Evolutionary conservation across 441 rosid species (phyloP).

Genomic region (Gossypium davidsonii): DNA sequence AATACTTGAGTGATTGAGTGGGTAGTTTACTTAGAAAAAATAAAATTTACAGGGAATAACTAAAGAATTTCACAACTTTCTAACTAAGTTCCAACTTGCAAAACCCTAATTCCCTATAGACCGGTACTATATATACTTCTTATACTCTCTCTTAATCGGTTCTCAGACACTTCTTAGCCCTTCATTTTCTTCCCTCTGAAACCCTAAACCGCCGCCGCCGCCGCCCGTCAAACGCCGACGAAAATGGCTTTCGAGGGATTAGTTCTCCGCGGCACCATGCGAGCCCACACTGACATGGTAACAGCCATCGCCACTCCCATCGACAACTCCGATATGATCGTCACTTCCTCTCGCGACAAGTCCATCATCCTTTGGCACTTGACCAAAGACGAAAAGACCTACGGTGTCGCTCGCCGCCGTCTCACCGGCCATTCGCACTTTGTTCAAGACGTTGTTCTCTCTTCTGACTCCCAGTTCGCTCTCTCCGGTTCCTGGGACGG

Average conservation of each 20-base stretch:
- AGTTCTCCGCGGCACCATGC: conserved; percentile 76
- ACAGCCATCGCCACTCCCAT: conserved; percentile 88
- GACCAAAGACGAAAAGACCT: conserved; percentile 70
- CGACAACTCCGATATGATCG: conserved; percentile 85
- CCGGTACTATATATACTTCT: not conserved
- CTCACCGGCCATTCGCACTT: conserved; percentile 93
- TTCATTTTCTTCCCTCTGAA: not conserved
- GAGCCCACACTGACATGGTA: conserved; percentile 92
- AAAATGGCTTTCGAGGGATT: conserved; percentile 45
- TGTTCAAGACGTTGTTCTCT: conserved; percentile 87
- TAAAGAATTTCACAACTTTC: not conserved
- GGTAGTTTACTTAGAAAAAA: not conserved
- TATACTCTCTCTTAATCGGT: not conserved
- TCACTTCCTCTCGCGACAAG: conserved; percentile 88
- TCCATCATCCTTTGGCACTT: conserved; percentile 84
- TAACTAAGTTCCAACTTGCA: not conserved
- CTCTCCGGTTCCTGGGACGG: conserved; percentile 97
- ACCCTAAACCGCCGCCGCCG: conserved; percentile 1
- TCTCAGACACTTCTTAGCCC: not conserved
- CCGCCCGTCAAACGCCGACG: not conserved
- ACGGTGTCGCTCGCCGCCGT: conserved; percentile 76
- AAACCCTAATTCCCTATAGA: not conserved
- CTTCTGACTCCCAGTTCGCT: conserved; percentile 94
- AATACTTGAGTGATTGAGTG: not conserved
- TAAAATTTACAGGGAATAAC: not conserved